Percentiles rank a stretch among this genome's conserved stretches.
Conservation (phyloP, 305 asterid genomes). For the Solanum hybrid region DNA sequence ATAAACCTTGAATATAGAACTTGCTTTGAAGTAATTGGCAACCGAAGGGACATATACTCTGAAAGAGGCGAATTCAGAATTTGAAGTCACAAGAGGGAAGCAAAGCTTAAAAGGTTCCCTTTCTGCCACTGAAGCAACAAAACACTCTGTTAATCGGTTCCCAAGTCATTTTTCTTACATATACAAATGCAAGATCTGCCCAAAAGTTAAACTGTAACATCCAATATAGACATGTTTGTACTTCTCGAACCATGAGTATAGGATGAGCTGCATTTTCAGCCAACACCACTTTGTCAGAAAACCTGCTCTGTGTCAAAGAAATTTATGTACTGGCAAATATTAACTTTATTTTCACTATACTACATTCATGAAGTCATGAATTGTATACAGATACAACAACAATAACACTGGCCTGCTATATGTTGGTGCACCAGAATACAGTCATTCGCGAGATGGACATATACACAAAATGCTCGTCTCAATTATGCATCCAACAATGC, state of each 20-base stretch:
- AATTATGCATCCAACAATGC: background rate
- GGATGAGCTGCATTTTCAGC: conserved; percentile 91
- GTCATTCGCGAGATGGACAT: background rate
- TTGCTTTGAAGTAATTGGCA: background rate
- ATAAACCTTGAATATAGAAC: background rate
- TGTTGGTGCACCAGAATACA: background rate
- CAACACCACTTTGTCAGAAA: conserved; percentile 59
- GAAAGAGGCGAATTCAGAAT: background rate
- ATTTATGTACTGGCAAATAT: background rate
- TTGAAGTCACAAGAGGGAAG: background rate
- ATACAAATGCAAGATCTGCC: background rate
- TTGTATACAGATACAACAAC: background rate
- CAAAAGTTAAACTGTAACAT: conserved; percentile 11
- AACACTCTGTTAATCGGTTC: background rate
- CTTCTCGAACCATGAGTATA: conserved; percentile 64
- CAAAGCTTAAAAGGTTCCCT: background rate
- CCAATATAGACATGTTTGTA: conserved; percentile 79
- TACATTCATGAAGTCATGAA: background rate
- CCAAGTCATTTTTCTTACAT: background rate
- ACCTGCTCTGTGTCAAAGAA: conserved; percentile 12
- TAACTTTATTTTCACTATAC: background rate
- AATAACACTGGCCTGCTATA: background rate
- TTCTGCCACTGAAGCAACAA: background rate
- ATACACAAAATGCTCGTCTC: background rate
- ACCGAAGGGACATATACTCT: background rate